Evolutionary conservation across 2,329 filamentous ascomycete genomes (phyloP).

Genomic region (Aspergillus neotritici): DNA sequence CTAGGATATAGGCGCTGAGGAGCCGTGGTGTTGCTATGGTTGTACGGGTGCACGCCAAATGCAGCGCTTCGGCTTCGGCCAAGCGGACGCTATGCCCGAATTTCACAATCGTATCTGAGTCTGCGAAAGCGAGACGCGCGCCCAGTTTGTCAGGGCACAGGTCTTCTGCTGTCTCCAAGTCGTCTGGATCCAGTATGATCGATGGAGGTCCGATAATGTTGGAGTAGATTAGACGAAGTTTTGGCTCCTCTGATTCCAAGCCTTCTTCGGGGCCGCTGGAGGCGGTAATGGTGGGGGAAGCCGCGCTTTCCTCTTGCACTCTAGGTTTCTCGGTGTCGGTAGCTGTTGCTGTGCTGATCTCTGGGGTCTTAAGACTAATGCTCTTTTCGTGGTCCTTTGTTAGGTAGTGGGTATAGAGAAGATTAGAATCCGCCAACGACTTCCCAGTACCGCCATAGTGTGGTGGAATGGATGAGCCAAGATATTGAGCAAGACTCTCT

Average conservation of each 20-base stretch:
- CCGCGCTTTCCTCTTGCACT: too few relatives aligned
- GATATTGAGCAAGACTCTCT: too few relatives aligned
- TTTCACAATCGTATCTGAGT: slow-evolving; percentile 11
- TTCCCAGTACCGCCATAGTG: too few relatives aligned
- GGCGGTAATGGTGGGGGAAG: too few relatives aligned
- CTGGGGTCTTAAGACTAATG: too few relatives aligned
- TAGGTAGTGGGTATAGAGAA: too few relatives aligned
- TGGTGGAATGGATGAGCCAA: too few relatives aligned
- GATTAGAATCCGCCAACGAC: too few relatives aligned
- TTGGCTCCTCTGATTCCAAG: neutral
- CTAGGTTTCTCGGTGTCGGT: too few relatives aligned
- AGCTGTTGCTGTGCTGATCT: too few relatives aligned
- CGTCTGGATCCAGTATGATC: slow-evolving; percentile 39
- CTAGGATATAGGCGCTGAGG: slow-evolving; percentile 11
- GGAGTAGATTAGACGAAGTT: slow-evolving; percentile 9
- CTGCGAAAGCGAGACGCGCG: slow-evolving; percentile 8
- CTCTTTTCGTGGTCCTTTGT: too few relatives aligned
- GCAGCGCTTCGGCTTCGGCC: slow-evolving; percentile 13
- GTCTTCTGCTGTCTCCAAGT: slow-evolving; percentile 63
- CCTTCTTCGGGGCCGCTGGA: too few relatives aligned
- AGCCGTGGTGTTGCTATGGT: slow-evolving; percentile 8
- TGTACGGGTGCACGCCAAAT: slow-evolving; percentile 10
- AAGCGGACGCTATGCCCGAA: slow-evolving; percentile 12
- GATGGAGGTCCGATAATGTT: slow-evolving; percentile 10
- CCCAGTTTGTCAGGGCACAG: slow-evolving; percentile 11